phyloP scores from a whole-genome alignment of 345 rosid genomes.

The Sonneratia caseolaris region DNA sequence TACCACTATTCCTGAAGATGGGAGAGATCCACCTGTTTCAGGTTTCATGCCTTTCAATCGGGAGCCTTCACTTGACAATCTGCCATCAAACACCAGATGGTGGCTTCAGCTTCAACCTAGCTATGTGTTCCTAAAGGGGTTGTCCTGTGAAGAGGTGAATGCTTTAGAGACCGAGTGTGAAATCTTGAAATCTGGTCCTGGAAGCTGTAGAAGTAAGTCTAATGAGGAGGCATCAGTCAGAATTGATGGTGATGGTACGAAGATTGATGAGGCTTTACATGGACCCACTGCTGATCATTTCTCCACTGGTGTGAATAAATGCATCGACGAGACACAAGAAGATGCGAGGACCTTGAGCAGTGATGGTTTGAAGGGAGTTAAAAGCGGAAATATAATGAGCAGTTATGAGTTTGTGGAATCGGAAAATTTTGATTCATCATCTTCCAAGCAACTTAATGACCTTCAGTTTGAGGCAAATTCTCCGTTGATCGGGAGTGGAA shows the following conservation, averaged over 20 bases:
- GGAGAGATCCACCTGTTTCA: constrained; percentile 27
- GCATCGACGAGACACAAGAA: constrained; percentile 14
- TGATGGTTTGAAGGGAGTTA: constrained; percentile 30
- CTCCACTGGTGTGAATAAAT: constrained; percentile 1
- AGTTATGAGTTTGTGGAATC: constrained; percentile 27
- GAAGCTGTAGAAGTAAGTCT: constrained; percentile 4
- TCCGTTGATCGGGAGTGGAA: constrained; percentile 53
- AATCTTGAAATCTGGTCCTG: constrained; percentile 19
- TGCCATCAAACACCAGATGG: constrained; percentile 47
- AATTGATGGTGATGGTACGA: neutral
- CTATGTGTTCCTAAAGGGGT: constrained; percentile 47
- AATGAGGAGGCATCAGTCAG: neutral
- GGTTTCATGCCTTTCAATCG: constrained; percentile 52
- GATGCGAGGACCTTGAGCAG: constrained; percentile 12
- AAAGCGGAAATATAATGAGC: constrained; percentile 27
- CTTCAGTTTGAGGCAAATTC: constrained; percentile 33
- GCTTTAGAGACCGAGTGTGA: constrained; percentile 44
- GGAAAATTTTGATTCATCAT: constrained; percentile 25
- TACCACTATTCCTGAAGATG: constrained; percentile 31
- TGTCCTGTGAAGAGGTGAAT: constrained; percentile 34
- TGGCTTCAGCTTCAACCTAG: constrained; percentile 67
- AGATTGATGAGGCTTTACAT: neutral
- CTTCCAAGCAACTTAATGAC: constrained; percentile 27
- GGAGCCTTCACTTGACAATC: constrained; percentile 35
- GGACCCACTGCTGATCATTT: neutral